A percentile compares a stretch with the other conserved stretches of the same genome.
These are phyloP conservation scores for Actinomucor elegans DNA, from an alignment of 371 early-diverging fungal species.

Conservation along the genomic window DNA sequence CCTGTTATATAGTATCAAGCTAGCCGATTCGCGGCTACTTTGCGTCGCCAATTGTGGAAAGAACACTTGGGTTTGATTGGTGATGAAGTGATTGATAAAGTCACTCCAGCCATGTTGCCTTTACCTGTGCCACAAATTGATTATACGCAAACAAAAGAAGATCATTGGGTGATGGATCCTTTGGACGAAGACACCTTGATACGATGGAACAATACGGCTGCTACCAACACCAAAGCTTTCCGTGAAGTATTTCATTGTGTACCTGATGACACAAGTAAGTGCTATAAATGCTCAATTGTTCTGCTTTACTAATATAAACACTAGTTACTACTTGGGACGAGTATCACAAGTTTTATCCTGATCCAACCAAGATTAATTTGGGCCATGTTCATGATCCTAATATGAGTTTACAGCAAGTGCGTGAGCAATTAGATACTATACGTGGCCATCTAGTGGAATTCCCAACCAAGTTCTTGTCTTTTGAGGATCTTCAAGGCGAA, in stretches of 20 bases:
- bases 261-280: conserved; percentile 66
- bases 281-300: too few relatives aligned
- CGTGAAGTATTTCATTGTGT: conserved; percentile 74
- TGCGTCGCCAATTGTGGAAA: conserved; percentile 78
- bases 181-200: conserved; percentile 51
- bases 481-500: conserved; percentile 47
- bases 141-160: conserved; percentile 35
- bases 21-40: conserved; percentile 65
- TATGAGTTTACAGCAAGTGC: conserved; percentile 37
- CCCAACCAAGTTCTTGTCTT: conserved; percentile 68
- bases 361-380: conserved; percentile 31
- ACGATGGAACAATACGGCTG: conserved; percentile 59
- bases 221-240: conserved; percentile 61
- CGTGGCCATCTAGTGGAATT: conserved; percentile 74
- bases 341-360: conserved; percentile 62
- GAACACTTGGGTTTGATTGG: conserved; percentile 81
- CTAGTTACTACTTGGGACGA: conserved; percentile 63
- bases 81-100: conserved; percentile 44
- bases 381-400: conserved; percentile 41
- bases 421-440: conserved; percentile 43
- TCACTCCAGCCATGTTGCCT: conserved; percentile 50
- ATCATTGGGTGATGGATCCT: conserved; percentile 59
- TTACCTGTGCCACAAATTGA: conserved; percentile 46
- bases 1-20: conserved; percentile 51
- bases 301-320: too few relatives aligned